phyloP scores from a whole-genome alignment of 208 protist genomes.

The Leishmania amazonensis region DNA sequence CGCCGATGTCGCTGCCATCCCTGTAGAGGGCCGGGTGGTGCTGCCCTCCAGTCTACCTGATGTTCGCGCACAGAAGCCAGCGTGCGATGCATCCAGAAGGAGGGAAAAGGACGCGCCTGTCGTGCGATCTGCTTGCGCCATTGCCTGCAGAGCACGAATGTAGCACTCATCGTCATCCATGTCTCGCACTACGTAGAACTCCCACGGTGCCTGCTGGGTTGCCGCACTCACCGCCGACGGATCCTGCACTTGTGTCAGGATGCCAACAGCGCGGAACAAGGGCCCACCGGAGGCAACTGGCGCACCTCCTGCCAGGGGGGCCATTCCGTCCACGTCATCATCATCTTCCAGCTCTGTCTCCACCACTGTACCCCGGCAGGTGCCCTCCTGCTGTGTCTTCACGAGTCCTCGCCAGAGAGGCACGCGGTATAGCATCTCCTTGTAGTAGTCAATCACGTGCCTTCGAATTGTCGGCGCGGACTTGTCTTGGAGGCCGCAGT shows the following conservation, averaged over 20 bases:
- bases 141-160: slow-evolving; percentile 44
- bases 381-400: slow-evolving; percentile 4
- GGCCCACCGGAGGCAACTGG: neutral
- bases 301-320: neutral
- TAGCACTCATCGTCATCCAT: slow-evolving; percentile 67
- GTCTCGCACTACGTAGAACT: slow-evolving; percentile 78
- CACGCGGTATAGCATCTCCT: slow-evolving; percentile 65
- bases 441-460: slow-evolving; percentile 66
- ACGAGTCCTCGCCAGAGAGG: slow-evolving; percentile 35
- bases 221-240: slow-evolving; percentile 34
- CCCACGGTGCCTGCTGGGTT: slow-evolving; percentile 68
- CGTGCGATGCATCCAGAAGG: neutral
- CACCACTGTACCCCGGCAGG: neutral
- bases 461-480: slow-evolving; percentile 14
- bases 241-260: slow-evolving; percentile 76
- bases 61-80: neutral
- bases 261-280: slow-evolving; percentile 59
- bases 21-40: neutral
- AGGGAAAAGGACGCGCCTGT: slow-evolving; percentile 20
- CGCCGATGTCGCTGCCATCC: neutral
- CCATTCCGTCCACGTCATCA: neutral
- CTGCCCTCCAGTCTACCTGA: neutral
- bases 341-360: slow-evolving; percentile 25
- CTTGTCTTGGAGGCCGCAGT: slow-evolving; percentile 74
- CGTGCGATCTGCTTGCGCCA: slow-evolving; percentile 36